Base-by-base conservation (phyloP, 306 rosid species). In the Corylus americana region DNA sequence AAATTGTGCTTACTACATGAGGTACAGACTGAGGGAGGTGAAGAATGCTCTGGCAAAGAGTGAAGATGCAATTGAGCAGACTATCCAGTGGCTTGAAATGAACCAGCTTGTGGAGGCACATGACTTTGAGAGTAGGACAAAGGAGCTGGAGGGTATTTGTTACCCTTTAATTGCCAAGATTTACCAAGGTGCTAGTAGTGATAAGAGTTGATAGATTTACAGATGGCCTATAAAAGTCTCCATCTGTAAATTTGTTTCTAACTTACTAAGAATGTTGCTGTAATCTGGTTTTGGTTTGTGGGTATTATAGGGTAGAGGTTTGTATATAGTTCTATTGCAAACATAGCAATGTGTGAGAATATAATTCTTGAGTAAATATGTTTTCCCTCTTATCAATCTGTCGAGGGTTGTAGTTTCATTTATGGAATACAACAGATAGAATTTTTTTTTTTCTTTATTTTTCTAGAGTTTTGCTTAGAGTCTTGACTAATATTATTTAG, bases 1-100 rank as follows among this genome's bases (percentile, higher is more conserved):
- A 12, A 70, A 42, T 47, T 70, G 35, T 70, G 78, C 58, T 18
- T 47, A 75, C 61, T 47, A 76, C 44, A 63, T 76, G 79, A 76
- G 79, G 61, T 27, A 76, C 53, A 76, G 39, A 5, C 39, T 75
- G 18, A 61, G 5, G 2, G 71, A 25, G 11, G 71, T 58, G 20
- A 75, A 75, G 47, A 76, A 47, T 2, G 50, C 49, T 50, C 48
- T 69, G 77, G 37, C 17, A 45, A 55, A 55, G 49, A 18, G 17
- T 54, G 77, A 74, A 59, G 77, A 74, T n/a, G 27, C 35, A 18
- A 1, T 74, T 44, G 77, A 74, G 62, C 64, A 74, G 51, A 39
- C 67, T 53, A 74, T 74, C 5, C 8, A 7, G 1, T 37, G 77
- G 67, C 77, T 37, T 22, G 20, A 74, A 6, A 55, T 37, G 18